These are phyloP conservation scores for Sporothrix globosa DNA, from an alignment of 2,329 filamentous ascomycete genomes.

Conservation along the genomic window DNA sequence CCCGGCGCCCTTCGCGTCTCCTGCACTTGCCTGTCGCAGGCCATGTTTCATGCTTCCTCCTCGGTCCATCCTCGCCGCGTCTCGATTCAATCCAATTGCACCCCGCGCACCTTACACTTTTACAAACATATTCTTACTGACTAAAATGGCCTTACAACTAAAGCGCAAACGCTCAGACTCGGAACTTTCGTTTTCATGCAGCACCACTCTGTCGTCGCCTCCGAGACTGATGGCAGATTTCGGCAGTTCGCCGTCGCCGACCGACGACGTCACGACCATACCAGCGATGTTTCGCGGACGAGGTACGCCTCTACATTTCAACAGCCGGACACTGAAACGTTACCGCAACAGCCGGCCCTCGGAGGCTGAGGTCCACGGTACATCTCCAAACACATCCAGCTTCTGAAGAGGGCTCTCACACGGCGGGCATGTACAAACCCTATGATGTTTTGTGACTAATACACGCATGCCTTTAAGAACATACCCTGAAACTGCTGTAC, in stretches of 20 bases:
- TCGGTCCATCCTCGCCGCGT: not conserved
- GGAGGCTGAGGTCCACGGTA: constrained; percentile 59
- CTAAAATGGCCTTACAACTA: constrained; percentile 50
- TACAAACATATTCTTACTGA: not conserved
- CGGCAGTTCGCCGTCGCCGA: constrained; percentile 43
- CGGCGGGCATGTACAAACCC: not conserved
- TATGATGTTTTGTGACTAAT: not conserved
- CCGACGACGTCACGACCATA: constrained; percentile 42
- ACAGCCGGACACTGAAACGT: constrained; percentile 64
- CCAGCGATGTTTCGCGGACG: constrained; percentile 42
- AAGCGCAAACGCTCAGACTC: constrained; percentile 68
- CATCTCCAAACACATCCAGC: constrained; percentile 39
- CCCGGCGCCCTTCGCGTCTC: not conserved
- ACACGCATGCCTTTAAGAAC: constrained; percentile 48
- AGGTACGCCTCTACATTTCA: constrained; percentile 50
- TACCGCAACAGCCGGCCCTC: constrained; percentile 62
- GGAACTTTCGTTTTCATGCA: constrained; percentile 55
- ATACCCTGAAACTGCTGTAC: constrained; percentile 62
- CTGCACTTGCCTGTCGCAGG: not conserved
- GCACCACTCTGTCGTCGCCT: constrained; percentile 49
- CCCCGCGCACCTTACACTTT: not conserved
- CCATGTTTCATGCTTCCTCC: not conserved
- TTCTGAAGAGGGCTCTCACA: not conserved
- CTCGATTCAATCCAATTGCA: not conserved
- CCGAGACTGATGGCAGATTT: constrained; percentile 40